These are phyloP conservation scores for Candida cerambycidarum DNA, from an alignment of 805 yeast species.

Conservation along the genomic window DNA sequence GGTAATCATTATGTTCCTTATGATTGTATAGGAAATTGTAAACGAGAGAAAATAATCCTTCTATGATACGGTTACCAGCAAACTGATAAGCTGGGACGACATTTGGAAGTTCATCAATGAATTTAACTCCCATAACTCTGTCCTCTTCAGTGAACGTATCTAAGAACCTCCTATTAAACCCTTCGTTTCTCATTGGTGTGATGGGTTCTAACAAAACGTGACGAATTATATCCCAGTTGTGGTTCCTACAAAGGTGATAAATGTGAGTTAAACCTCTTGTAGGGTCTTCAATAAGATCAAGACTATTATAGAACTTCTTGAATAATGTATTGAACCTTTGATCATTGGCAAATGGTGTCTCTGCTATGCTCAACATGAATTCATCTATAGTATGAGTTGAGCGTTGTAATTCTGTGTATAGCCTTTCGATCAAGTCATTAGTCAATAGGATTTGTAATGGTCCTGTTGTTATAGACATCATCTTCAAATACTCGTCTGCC, in stretches of 20 bases:
- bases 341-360: neutral
- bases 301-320: neutral
- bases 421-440: neutral
- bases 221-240: neutral
- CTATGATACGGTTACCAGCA: neutral
- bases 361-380: neutral
- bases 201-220: neutral
- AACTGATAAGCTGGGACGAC: neutral
- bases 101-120: neutral
- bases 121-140: neutral
- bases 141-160: neutral
- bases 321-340: neutral
- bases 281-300: neutral
- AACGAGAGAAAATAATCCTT: neutral
- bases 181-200: neutral
- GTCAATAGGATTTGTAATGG: neutral
- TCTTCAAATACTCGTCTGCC: neutral
- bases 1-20: neutral
- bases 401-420: neutral
- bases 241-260: neutral
- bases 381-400: neutral
- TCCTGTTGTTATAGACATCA: neutral
- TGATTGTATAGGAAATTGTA: slow-evolving; percentile 1
- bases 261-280: neutral
- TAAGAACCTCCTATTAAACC: neutral